Evolutionary conservation across 2,329 filamentous ascomycete genomes (phyloP).

Genomic region (Epichloe scottii): DNA sequence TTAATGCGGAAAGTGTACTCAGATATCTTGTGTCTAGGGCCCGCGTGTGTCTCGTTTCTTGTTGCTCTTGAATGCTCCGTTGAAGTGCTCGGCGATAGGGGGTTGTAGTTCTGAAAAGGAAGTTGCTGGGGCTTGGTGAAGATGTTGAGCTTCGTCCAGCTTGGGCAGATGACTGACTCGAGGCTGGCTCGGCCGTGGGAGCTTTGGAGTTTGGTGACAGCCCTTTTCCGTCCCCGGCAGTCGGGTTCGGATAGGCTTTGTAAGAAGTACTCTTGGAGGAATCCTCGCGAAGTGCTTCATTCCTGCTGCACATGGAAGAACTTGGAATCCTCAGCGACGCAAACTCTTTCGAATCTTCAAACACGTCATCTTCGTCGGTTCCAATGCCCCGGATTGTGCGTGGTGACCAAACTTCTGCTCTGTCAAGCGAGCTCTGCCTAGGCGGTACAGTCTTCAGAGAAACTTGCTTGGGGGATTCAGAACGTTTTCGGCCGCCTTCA

Average conservation of each 20-base stretch:
- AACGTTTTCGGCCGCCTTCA: conserved; percentile 4
- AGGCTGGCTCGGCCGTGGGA: background rate
- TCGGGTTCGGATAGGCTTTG: conserved; percentile 6
- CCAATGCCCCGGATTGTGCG: conserved; percentile 22
- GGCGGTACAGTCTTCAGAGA: conserved; percentile 5
- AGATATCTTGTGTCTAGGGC: conserved; percentile 25
- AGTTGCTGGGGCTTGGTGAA: conserved; percentile 37
- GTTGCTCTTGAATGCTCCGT: conserved; percentile 29
- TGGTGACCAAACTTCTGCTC: conserved; percentile 10
- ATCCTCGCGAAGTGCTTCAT: background rate
- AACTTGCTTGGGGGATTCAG: background rate
- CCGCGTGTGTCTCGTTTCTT: conserved; percentile 13
- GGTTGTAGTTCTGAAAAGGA: conserved; percentile 41
- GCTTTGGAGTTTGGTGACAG: conserved; percentile 5
- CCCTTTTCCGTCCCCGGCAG: conserved; percentile 6
- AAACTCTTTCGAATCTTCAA: conserved; percentile 8
- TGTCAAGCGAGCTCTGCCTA: conserved; percentile 9
- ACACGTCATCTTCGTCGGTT: conserved; percentile 22
- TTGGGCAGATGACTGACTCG: conserved; percentile 16
- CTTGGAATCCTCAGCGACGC: background rate
- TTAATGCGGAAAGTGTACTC: conserved; percentile 27
- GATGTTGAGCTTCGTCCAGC: conserved; percentile 35
- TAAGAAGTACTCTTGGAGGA: background rate
- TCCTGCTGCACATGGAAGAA: background rate
- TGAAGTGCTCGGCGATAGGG: conserved; percentile 41